These are phyloP conservation scores for Vitellaria paradoxa DNA, from an alignment of 179 eudicot species.

Conservation along the genomic window DNA sequence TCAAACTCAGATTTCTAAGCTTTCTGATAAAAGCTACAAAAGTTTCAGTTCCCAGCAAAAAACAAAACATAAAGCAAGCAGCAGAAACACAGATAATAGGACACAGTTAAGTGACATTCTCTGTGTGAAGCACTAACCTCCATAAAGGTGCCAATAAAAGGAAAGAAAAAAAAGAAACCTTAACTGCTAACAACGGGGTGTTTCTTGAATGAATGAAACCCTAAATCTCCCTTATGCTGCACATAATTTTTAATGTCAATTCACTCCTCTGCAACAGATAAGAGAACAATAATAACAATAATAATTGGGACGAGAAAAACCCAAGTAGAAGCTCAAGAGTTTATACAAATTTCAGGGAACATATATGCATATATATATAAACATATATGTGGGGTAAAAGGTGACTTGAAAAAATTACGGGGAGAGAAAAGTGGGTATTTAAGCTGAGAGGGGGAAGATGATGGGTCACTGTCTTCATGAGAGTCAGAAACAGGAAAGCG, in stretches of 20 bases:
- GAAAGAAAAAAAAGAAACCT: slow-evolving; percentile 10
- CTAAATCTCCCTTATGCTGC: slow-evolving; percentile 12
- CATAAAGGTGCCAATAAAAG: neutral
- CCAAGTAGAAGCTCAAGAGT: slow-evolving; percentile 1
- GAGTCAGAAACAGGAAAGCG: slow-evolving; percentile 76
- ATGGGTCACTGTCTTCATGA: slow-evolving; percentile 78
- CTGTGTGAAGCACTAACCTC: too few species aligned
- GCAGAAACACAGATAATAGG: neutral
- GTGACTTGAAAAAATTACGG: slow-evolving; percentile 6
- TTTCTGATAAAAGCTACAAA: neutral
- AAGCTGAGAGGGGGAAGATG: slow-evolving; percentile 22
- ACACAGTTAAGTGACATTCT: neutral
- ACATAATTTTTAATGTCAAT: neutral
- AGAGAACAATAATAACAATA: neutral
- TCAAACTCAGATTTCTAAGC: neutral
- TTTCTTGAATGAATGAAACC: neutral
- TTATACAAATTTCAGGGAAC: neutral
- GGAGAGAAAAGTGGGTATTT: slow-evolving; percentile 9
- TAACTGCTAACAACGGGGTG: slow-evolving; percentile 13
- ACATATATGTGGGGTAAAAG: neutral
- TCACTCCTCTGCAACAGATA: slow-evolving; percentile 2
- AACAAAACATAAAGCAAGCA: neutral
- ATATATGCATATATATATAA: neutral
- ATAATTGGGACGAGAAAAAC: neutral
- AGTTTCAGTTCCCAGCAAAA: neutral